Evolutionary conservation across 148 eudicot species (phyloP).

Genomic region (Euryodendron excelsum): DNA sequence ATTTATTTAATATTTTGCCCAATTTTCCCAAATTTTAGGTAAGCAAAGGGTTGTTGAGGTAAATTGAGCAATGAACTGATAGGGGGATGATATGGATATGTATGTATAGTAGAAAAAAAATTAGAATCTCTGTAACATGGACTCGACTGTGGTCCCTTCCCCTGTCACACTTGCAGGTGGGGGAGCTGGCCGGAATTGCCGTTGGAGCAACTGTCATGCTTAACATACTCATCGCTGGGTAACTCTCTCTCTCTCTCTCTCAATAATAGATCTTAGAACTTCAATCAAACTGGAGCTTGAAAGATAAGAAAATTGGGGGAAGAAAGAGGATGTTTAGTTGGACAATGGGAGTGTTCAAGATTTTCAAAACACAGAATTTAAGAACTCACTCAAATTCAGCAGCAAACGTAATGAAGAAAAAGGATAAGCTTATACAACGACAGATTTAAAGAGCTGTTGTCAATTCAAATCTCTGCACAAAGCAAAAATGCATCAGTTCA

Average conservation of each 20-base stretch:
- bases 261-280: background rate
- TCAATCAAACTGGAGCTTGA: constrained; percentile 2
- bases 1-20: too few relatives aligned
- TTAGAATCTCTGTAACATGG: background rate
- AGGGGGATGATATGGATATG: too few relatives aligned
- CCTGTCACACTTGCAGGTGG: constrained; percentile 53
- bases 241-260: constrained; percentile 21
- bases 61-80: too few relatives aligned
- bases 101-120: background rate
- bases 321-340: background rate
- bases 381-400: background rate
- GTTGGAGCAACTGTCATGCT: constrained; percentile 99
- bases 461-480: too few relatives aligned
- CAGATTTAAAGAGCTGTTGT: background rate
- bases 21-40: too few relatives aligned
- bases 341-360: background rate
- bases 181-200: constrained; percentile 91
- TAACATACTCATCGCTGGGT: constrained; percentile 95
- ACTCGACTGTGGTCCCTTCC: background rate
- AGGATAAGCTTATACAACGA: background rate
- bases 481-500: background rate
- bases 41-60: too few relatives aligned
- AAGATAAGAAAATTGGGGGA: background rate
- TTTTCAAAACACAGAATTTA: background rate
- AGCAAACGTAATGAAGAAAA: background rate